Base-by-base conservation (phyloP, 768 basidiomycete genomes). In the Lactarius hatsudake region DNA sequence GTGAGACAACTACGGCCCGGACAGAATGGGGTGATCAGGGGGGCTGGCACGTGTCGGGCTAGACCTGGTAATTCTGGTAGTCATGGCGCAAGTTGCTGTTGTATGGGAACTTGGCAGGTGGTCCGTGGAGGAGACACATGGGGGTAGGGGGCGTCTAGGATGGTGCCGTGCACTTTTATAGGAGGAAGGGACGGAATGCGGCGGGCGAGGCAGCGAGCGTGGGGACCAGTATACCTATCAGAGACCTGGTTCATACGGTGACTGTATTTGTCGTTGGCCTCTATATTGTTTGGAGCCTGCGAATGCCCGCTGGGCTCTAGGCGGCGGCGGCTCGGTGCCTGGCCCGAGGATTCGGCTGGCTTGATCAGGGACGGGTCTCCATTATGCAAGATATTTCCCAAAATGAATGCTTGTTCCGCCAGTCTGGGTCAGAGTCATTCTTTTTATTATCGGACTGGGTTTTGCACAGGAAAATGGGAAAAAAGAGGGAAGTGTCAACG, bases 271-370 rank as follows among this genome's bases (percentile, higher is more conserved):
- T 51, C 40, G 40, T 18, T 42, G 40, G 40, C 42, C 42, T 42
- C 42, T 32, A 34, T 23, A 26, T 43, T 61, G 57, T 48, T 30
- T n/a, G 23, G 15, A 23, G 45, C 9, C 45, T 20, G 48, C 10
- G 12, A n/a, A 10, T 51, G 48, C 48, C 48, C 23, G 48, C 20
- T 26, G 36, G 26, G 9, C 18, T 32, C 32, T 54, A 36, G 53
- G 62, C 20, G 55, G 18, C 8, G n/a, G 3, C 28, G 28, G 56
- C 66, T 63, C 67, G 67, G 67, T 68, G 67, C 67, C 67, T 68
- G 62, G 32, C 2, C 67, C 67, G 54, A 64, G 0, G 17, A 18
- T 23, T 61, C 59, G 62, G 67, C 59, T 53, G 23, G 45, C 40
- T 60, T 59, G 67, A 68, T 68, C 67, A 68, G 67, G 67, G 7